Evolutionary conservation across 1,284 basidiomycete genomes (phyloP), one percentile per base, ranked within the genome.

Genomic region (Thelephora terrestris): DNA sequence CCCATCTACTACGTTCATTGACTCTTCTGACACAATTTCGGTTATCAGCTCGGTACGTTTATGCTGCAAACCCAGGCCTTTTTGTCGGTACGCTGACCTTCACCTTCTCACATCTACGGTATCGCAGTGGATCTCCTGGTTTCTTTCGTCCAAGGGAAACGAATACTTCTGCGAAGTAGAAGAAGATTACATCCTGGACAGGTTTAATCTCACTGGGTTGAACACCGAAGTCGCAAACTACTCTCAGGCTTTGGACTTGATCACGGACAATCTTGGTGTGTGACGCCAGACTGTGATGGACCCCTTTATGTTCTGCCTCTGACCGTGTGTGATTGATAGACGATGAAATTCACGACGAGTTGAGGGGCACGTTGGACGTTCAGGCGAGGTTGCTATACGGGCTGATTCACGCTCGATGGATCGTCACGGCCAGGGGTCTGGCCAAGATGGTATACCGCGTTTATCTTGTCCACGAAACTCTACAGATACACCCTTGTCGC

Each of bases 131-230:
- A 94, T 96, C 59, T 91, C 92, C 5, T 98, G 95, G 95, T 99
- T 98, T 66, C 75, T 99, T 24, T 92, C 92, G 6, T 95, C 92
- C n/a, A 94, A 90, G 64, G 87, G 87, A 47, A 89, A 90, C 68
- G 95, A 99, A 70, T 99, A 99, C 74, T 99, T 98, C 65, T 97
- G 94, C 68, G 94, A 99, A 71, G 91, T 99, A 55, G 96, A 99
- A 64, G 94, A 98, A 62, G 95, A 98, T 68, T 99, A 98, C 68
- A 98, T 99, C 59, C 76, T 98, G 45, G 95, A 99, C 70, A 79
- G 95, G 43, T 98, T 99, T 80, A 99, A 98, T 68, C 75, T 99
- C 49, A 99, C 95, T 1, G 95, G 96, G 2, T 75, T 98, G 52
- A 98, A 98, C 68, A 89, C 89, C 55, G 95, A 99, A 66, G 92